These are phyloP conservation scores for Talinum fruticosum DNA, from an alignment of 148 eudicot species.

Conservation along the genomic window DNA sequence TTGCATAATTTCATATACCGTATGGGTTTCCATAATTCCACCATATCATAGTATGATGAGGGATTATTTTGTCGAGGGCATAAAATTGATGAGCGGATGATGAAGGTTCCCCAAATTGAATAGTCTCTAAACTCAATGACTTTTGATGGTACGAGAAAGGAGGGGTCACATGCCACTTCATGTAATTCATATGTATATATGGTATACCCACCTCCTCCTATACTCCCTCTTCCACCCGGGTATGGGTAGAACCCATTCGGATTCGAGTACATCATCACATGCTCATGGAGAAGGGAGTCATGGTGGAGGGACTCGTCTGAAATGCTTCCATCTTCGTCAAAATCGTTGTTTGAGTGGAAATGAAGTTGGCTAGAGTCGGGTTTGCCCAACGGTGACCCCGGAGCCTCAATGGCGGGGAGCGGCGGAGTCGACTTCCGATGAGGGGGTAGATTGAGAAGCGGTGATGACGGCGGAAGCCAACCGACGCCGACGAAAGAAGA, in stretches of 20 bases:
- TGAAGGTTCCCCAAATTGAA: constrained; percentile 45
- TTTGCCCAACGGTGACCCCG: constrained; percentile 13
- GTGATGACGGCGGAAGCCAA: constrained; percentile 26
- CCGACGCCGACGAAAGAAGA: constrained; percentile 15
- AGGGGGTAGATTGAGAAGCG: constrained; percentile 34
- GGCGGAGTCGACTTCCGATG: constrained; percentile 20
- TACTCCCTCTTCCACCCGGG: constrained; percentile 12
- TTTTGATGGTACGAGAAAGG: constrained; percentile 64
- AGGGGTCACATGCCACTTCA: constrained; percentile 63
- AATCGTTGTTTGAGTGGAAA: constrained; percentile 44
- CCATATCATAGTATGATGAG: constrained; percentile 10
- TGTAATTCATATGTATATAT: constrained; percentile 62
- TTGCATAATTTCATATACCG: constrained; percentile 27
- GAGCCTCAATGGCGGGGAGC: constrained; percentile 12
- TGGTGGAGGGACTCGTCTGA: constrained; percentile 37
- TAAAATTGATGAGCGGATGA: constrained; percentile 20
- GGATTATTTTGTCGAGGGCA: background rate
- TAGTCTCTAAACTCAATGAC: constrained; percentile 44
- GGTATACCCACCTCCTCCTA: constrained; percentile 31
- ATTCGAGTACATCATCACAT: constrained; percentile 25
- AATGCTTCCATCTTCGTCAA: background rate
- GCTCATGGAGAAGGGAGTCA: constrained; percentile 2
- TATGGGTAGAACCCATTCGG: constrained; percentile 21
- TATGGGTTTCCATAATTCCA: constrained; percentile 19
- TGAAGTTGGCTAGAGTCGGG: constrained; percentile 53